These are phyloP conservation scores for Bipolaris sorokiniana DNA, from an alignment of 2,329 filamentous ascomycete genomes.

Conservation along the genomic window DNA sequence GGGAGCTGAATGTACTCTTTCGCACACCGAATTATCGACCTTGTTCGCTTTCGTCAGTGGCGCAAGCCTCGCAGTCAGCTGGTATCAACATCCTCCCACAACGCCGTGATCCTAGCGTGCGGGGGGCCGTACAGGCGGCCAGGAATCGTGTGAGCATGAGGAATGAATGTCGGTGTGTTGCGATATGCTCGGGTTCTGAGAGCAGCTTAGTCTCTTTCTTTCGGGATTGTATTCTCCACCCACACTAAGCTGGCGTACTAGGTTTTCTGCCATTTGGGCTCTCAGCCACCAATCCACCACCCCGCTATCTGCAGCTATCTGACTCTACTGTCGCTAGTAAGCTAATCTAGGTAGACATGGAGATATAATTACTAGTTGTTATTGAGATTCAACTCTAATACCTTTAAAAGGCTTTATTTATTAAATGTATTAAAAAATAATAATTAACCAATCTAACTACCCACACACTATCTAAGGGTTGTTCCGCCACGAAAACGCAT, in stretches of 20 bases:
- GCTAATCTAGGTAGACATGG: too few relatives aligned
- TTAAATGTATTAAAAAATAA: too few relatives aligned
- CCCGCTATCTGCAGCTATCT: too few relatives aligned
- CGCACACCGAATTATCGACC: background rate
- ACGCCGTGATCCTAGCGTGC: background rate
- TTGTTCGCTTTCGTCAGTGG: background rate
- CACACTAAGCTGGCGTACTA: background rate
- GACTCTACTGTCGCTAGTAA: too few relatives aligned
- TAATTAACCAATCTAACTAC: too few relatives aligned
- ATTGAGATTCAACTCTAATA: too few relatives aligned
- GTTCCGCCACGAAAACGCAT: too few relatives aligned
- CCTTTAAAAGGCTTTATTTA: too few relatives aligned
- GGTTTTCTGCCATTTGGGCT: too few relatives aligned
- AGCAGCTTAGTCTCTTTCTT: background rate
- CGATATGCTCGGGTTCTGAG: background rate
- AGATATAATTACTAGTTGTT: too few relatives aligned
- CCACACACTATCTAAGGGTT: too few relatives aligned
- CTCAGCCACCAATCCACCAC: too few relatives aligned
- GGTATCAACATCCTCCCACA: background rate
- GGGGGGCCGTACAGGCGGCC: slow-evolving; percentile 1
- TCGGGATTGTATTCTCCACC: background rate
- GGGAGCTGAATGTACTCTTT: slow-evolving; percentile 2
- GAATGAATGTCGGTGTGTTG: slow-evolving; percentile 7
- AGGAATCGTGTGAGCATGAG: slow-evolving; percentile 3
- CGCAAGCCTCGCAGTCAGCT: slow-evolving; percentile 1